phyloP scores from a whole-genome alignment of 2,329 filamentous ascomycete genomes.

The Ophiosphaerella herpotricha region DNA sequence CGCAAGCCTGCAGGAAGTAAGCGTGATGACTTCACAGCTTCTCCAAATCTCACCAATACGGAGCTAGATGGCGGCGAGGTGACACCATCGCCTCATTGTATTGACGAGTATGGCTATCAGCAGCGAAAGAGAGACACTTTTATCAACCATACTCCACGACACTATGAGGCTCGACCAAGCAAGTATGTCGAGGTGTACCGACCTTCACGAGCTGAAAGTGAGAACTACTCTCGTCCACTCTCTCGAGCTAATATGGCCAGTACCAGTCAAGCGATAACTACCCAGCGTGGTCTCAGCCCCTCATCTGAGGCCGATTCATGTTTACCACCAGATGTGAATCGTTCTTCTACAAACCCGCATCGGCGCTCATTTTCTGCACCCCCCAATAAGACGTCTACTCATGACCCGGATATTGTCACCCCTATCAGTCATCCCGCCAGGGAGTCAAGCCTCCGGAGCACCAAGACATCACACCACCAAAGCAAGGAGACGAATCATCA shows the following conservation, averaged over 20 bases:
- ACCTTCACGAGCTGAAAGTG: conserved; percentile 18
- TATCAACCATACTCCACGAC: conserved; percentile 41
- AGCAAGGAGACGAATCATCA: conserved; percentile 26
- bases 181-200: conserved; percentile 21
- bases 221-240: conserved; percentile 26
- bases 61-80: conserved; percentile 11
- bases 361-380: conserved; percentile 23
- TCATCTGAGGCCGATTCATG: conserved; percentile 13
- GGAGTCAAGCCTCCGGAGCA: conserved; percentile 12
- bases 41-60: conserved; percentile 16
- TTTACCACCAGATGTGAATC: conserved; percentile 14
- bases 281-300: conserved; percentile 11
- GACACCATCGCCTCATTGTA: conserved; percentile 19
- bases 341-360: conserved; percentile 10
- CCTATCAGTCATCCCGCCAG: conserved; percentile 8
- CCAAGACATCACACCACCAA: conserved; percentile 10
- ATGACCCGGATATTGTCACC: conserved; percentile 10
- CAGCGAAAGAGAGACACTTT: conserved; percentile 37
- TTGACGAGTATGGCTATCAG: conserved; percentile 26
- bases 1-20: conserved; percentile 23
- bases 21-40: conserved; percentile 22
- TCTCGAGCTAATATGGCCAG: conserved; percentile 15
- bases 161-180: conserved; percentile 29
- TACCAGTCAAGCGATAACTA: conserved; percentile 1
- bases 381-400: conserved; percentile 16